A percentile compares a stretch with the other conserved stretches of the same genome.
These are phyloP conservation scores for Halophytophthora batemanensis DNA, from an alignment of 352 stramenopile genomes.

Conservation along the genomic window DNA sequence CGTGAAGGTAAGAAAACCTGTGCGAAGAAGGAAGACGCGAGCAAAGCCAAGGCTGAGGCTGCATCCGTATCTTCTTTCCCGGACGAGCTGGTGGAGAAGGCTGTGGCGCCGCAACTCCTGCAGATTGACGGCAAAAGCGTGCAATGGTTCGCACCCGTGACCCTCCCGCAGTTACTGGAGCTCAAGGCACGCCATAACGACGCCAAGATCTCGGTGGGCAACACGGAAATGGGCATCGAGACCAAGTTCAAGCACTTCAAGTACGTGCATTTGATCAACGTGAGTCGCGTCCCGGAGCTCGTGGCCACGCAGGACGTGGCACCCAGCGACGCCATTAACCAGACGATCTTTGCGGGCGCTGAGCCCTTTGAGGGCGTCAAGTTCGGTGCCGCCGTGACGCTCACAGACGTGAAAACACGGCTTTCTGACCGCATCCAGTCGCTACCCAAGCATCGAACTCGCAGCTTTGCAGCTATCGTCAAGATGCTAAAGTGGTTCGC, in stretches of 20 bases:
- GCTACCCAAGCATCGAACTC: conserved; percentile 41
- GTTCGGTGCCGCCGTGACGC: conserved; percentile 77
- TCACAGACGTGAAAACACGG: conserved; percentile 70
- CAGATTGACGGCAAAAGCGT: conserved; percentile 67
- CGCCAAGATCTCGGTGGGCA: conserved; percentile 94
- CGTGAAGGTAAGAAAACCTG: conserved; percentile 11
- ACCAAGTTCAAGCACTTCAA: conserved; percentile 92
- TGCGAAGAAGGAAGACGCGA: conserved; percentile 17
- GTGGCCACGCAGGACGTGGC: conserved; percentile 40
- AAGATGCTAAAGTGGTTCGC: conserved; percentile 97
- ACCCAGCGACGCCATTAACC: conserved; percentile 46
- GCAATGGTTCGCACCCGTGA: conserved; percentile 92
- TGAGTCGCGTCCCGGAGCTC: conserved; percentile 68
- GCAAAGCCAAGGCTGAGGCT: conserved; percentile 10
- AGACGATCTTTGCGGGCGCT: conserved; percentile 32
- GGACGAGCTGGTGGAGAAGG: conserved; percentile 58
- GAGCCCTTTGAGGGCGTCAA: conserved; percentile 59
- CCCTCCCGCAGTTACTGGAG: conserved; percentile 83
- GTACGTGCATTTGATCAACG: conserved; percentile 68
- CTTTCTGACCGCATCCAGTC: conserved; percentile 36
- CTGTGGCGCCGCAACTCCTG: conserved; percentile 46
- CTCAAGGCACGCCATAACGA: conserved; percentile 82
- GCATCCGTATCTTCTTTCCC: conserved; percentile 38
- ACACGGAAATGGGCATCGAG: conserved; percentile 97
- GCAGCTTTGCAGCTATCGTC: conserved; percentile 53